phyloP scores from a whole-genome alignment of 306 rosid species.

The Trifolium dubium region DNA sequence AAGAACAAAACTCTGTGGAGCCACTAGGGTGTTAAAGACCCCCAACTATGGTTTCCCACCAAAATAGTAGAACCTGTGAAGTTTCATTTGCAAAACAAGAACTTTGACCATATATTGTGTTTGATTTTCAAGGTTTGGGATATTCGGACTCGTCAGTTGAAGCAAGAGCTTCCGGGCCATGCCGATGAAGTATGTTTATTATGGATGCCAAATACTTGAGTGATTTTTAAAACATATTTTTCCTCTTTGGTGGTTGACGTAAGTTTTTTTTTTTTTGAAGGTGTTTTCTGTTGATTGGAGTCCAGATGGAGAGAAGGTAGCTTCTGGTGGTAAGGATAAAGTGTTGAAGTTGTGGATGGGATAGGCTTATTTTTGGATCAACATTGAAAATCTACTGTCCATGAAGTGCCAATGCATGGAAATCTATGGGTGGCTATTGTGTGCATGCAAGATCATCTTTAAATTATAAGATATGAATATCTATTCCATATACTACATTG shows the following conservation, averaged over 20 bases:
- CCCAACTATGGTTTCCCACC: background rate
- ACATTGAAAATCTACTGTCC: background rate
- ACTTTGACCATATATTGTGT: slow-evolving; percentile 18
- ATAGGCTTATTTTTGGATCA: slow-evolving; percentile 39
- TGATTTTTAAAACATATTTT: background rate
- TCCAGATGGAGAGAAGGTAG: slow-evolving; percentile 97
- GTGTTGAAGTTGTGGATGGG: slow-evolving; percentile 98
- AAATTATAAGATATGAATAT: slow-evolving; percentile 31
- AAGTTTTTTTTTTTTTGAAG: slow-evolving; percentile 46
- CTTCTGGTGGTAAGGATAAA: slow-evolving; percentile 96
- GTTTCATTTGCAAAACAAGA: slow-evolving; percentile 25
- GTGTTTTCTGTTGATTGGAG: slow-evolving; percentile 97
- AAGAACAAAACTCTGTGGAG: background rate
- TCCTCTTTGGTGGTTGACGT: slow-evolving; percentile 20
- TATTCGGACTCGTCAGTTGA: slow-evolving; percentile 74
- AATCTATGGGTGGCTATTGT: slow-evolving; percentile 18
- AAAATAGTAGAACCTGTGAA: background rate
- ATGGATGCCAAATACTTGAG: slow-evolving; percentile 5
- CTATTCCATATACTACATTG: background rate
- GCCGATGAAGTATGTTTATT: slow-evolving; percentile 74
- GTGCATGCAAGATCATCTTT: slow-evolving; percentile 11
- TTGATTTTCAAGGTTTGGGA: slow-evolving; percentile 81
- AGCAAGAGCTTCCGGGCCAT: slow-evolving; percentile 98
- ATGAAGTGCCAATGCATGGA: slow-evolving; percentile 23
- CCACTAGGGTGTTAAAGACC: too few relatives aligned